Evolutionary conservation across 768 basidiomycete genomes (phyloP).

Genomic region (Nidula microcarpa): DNA sequence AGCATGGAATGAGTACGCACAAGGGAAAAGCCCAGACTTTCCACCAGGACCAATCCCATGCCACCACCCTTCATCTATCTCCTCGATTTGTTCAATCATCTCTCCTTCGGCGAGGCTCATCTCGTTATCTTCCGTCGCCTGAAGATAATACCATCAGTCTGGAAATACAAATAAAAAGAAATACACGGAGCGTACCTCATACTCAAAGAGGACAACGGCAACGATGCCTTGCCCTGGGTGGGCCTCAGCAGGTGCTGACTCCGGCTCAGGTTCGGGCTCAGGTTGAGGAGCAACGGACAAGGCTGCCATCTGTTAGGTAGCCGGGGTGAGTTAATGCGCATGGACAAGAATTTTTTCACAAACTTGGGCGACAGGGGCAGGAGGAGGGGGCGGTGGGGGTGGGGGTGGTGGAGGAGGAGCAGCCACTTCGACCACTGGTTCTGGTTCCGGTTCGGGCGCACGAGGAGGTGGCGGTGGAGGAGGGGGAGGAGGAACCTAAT

Average conservation of each 20-base stretch:
- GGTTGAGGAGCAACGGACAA: constrained; percentile 22
- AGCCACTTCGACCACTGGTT: constrained; percentile 21
- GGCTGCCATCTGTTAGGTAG: constrained; percentile 22
- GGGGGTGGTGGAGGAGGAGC: constrained; percentile 38
- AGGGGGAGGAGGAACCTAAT: constrained; percentile 30
- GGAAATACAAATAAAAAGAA: not conserved
- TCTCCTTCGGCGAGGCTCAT: constrained; percentile 79
- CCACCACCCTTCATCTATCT: constrained; percentile 94
- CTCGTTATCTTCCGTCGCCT: constrained; percentile 87
- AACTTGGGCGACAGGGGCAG: constrained; percentile 40
- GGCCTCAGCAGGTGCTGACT: constrained; percentile 11
- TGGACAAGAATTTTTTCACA: not conserved
- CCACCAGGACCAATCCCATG: constrained; percentile 68
- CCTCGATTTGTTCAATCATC: constrained; percentile 76
- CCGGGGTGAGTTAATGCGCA: not conserved
- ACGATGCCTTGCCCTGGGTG: constrained; percentile 46
- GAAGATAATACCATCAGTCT: not conserved
- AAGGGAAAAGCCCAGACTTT: constrained; percentile 82
- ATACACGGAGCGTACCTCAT: constrained; percentile 46
- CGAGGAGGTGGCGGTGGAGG: constrained; percentile 36
- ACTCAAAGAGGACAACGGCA: constrained; percentile 79
- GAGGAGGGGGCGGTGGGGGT: constrained; percentile 43
- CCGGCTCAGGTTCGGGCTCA: constrained; percentile 36
- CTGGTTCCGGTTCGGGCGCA: constrained; percentile 21
- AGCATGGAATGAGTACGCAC: constrained; percentile 32